phyloP scores from a whole-genome alignment of 2,329 filamentous ascomycete species.

The Pseudopyrenochaeta lycopersici region DNA sequence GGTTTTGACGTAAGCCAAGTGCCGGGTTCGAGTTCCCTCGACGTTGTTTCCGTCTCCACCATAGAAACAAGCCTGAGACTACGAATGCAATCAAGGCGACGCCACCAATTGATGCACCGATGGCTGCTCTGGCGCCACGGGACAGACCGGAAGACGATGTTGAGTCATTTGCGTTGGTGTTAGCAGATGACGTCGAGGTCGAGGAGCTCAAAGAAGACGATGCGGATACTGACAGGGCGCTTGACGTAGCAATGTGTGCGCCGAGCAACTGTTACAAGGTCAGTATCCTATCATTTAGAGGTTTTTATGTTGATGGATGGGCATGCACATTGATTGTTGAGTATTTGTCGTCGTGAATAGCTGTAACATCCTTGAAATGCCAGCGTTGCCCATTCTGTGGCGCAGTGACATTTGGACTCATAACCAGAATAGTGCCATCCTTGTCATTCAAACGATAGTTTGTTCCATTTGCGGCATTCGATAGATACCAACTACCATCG shows the following conservation, averaged over 20 bases:
- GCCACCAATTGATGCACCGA: conserved; percentile 24
- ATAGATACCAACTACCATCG: conserved; percentile 29
- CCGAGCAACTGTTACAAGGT: conserved; percentile 9
- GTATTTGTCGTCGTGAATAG: conserved; percentile 23
- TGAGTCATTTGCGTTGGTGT: conserved; percentile 1
- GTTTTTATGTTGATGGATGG: background rate
- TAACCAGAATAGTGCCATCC: conserved; percentile 10
- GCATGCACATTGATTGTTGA: conserved; percentile 21
- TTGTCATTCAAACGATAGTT: conserved; percentile 21
- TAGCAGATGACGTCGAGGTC: background rate
- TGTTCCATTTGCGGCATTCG: conserved; percentile 27
- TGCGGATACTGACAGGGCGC: background rate
- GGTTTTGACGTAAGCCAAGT: background rate
- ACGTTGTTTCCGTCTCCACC: conserved; percentile 24
- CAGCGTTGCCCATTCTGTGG: conserved; percentile 23
- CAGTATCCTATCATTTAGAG: background rate
- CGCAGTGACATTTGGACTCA: conserved; percentile 25
- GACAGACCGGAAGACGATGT: conserved; percentile 25
- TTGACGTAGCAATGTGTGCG: conserved; percentile 1
- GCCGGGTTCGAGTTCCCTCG: background rate
- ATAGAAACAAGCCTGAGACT: conserved; percentile 68
- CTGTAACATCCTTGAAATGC: conserved; percentile 14
- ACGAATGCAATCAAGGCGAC: conserved; percentile 59
- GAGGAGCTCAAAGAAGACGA: conserved; percentile 1
- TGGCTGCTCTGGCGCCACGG: conserved; percentile 27